These are phyloP conservation scores for Sphagnum magellanicum DNA, from an alignment of 228 moss, liverwort and hornwort genomes.

Conservation along the genomic window DNA sequence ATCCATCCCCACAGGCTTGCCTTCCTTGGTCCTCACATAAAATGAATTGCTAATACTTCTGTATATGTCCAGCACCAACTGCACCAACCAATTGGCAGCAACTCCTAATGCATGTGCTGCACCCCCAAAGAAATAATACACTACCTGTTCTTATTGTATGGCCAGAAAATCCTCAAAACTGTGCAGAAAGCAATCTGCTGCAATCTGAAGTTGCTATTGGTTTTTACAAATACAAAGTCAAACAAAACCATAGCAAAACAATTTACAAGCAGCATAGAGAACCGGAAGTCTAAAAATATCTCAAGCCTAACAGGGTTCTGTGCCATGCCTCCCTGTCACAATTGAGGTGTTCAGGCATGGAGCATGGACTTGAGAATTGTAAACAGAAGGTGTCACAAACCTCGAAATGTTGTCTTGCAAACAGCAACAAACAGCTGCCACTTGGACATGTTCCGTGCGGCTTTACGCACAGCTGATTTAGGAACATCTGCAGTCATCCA, in stretches of 20 bases:
- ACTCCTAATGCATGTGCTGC: slow-evolving; percentile 93
- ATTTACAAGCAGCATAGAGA: too few relatives aligned
- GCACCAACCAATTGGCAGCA: slow-evolving; percentile 90
- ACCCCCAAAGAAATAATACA: slow-evolving; percentile 2
- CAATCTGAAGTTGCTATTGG: too few relatives aligned
- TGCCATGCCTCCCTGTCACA: too few relatives aligned
- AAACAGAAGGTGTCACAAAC: slow-evolving; percentile 16
- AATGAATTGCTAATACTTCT: slow-evolving; percentile 51
- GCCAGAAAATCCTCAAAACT: too few relatives aligned
- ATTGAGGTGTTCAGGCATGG: too few relatives aligned
- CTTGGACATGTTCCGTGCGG: slow-evolving; percentile 60
- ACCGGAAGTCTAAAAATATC: too few relatives aligned
- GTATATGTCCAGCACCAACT: slow-evolving; percentile 64
- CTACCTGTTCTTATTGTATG: too few relatives aligned
- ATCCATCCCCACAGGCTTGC: slow-evolving; percentile 43
- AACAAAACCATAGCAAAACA: too few relatives aligned
- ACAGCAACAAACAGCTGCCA: slow-evolving; percentile 61
- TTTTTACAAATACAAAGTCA: too few relatives aligned
- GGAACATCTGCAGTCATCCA: slow-evolving; percentile 66
- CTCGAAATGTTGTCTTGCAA: slow-evolving; percentile 82
- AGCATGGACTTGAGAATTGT: too few relatives aligned
- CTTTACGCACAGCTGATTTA: slow-evolving; percentile 92
- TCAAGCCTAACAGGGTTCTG: too few relatives aligned
- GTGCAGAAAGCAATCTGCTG: too few relatives aligned
- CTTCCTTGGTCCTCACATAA: slow-evolving; percentile 37